Evolutionary conservation across 2,329 filamentous ascomycete species (phyloP), one percentile per base, ranked within the genome.

Genomic region (Cladosporium sp.): DNA sequence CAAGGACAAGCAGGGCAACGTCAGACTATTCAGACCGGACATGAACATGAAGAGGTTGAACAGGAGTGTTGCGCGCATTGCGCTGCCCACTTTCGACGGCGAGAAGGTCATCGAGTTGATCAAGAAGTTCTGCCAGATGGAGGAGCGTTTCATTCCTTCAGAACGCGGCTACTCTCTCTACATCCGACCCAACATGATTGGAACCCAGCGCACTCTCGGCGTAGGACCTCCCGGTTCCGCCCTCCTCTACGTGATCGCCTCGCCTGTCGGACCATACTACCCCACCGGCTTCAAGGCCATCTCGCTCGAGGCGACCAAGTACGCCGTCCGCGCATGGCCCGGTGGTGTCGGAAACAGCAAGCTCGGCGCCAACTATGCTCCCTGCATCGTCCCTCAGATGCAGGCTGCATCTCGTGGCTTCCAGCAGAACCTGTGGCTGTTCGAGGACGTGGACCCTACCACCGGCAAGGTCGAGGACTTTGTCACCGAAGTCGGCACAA

Each of bases 381-480:
- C 95, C 6, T 98, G 95, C 83, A 94, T 99, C 74, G 84, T 98
- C n/a, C 95, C 95, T 21, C 95, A 99, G 82, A 87, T 95, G 74
- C 88, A 97, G 80, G 95, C 95, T 51, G 92, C 93, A 55, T 91
- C 89, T 79, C 88, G 93, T 65, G 95, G 95, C 26, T 97, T 93
- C 86, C 94, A 98, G 82, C 95, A 99, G 84, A 99, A 98, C 81
- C 85, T 99, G 64, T 99, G 95, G 95, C 83, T 99, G 36, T 99
- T 98, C 77, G 93, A 93, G 52, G 90, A 96, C 76, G 59, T 73
- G 6, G 75, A 75, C 60, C 69, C 71, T 8, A 70, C 69, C 55
- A 74, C 72, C 5, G 76, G 76, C 12, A 67, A 72, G 57, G n/a
- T 72, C 59, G 92, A 98, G 80, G 92, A 98, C 79, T 97, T 90